These are phyloP conservation scores for Anisodus acutangulus DNA, from an alignment of 257 asterid species.

Conservation along the genomic window DNA sequence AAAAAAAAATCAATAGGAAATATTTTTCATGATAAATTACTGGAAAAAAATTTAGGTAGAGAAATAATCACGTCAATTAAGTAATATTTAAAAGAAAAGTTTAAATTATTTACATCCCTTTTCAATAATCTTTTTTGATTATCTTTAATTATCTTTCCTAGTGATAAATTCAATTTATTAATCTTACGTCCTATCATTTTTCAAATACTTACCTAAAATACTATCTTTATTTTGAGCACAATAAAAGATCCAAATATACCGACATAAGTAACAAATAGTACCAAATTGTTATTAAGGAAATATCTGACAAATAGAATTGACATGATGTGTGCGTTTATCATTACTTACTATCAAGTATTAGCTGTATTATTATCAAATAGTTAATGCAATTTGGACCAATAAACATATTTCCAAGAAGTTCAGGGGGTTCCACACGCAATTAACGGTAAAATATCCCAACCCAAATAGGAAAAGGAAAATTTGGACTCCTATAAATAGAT, in stretches of 20 bases:
- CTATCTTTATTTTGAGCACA: not conserved
- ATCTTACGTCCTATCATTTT: not conserved
- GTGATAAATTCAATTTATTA: no score
- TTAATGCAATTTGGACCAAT: conserved; percentile 23
- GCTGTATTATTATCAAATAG: not conserved
- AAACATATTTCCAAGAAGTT: not conserved
- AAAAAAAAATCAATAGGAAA: no score
- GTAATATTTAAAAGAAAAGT: not conserved
- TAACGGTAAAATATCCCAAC: not conserved
- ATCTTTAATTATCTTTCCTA: no score
- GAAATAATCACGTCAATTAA: no score
- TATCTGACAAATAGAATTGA: conserved; percentile 21
- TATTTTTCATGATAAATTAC: no score
- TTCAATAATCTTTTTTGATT: not conserved
- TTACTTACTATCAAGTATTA: conserved; percentile 28
- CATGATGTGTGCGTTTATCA: not conserved
- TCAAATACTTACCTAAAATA: not conserved
- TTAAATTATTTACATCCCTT: not conserved
- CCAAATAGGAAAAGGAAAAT: not conserved
- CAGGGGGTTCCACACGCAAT: not conserved
- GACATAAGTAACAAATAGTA: not conserved
- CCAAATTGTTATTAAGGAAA: not conserved
- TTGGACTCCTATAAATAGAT: conserved; percentile 52
- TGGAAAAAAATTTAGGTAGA: no score
- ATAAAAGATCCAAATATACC: not conserved